These are phyloP conservation scores for Pythium graminicola DNA, from an alignment of 352 stramenopile genomes.

Conservation along the genomic window DNA sequence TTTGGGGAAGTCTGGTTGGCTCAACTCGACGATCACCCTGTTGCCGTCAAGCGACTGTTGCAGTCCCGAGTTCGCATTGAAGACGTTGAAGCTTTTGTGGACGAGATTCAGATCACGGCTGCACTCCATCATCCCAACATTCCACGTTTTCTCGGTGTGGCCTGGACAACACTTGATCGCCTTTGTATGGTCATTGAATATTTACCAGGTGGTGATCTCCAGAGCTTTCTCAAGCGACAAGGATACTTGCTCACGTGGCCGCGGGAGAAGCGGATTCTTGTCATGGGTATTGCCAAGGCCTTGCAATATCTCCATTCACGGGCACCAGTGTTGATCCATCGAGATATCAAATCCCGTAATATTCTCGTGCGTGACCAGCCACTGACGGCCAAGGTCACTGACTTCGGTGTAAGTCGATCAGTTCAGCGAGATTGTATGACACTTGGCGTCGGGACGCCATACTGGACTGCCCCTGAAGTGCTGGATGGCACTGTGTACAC, in stretches of 20 bases:
- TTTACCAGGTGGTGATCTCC: slow-evolving; percentile 21
- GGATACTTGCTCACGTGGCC: slow-evolving; percentile 30
- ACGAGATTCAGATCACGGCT: slow-evolving; percentile 25
- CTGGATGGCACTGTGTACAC: slow-evolving; percentile 46
- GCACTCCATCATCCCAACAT: slow-evolving; percentile 25
- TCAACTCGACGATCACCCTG: slow-evolving; percentile 4
- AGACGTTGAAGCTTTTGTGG: slow-evolving; percentile 21
- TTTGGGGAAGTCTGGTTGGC: slow-evolving; percentile 28
- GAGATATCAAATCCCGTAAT: slow-evolving; percentile 53
- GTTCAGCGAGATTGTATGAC: slow-evolving; percentile 24
- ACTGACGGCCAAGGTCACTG: slow-evolving; percentile 63
- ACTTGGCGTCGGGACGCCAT: slow-evolving; percentile 72
- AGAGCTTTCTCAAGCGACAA: slow-evolving; percentile 17
- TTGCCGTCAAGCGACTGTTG: slow-evolving; percentile 26
- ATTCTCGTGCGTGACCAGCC: slow-evolving; percentile 26
- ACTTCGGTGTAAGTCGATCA: slow-evolving; percentile 67
- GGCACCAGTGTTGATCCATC: slow-evolving; percentile 33
- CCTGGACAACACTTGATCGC: slow-evolving; percentile 19
- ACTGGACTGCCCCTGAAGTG: slow-evolving; percentile 76
- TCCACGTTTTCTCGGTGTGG: slow-evolving; percentile 19
- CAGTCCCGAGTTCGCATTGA: slow-evolving; percentile 12
- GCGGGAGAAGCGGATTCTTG: slow-evolving; percentile 37
- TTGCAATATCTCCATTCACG: slow-evolving; percentile 41
- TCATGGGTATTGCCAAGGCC: slow-evolving; percentile 37
- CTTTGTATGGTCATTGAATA: slow-evolving; percentile 26